Evolutionary conservation across 1,284 basidiomycete species (phyloP).

Genomic region (Rhodotorula sp.): DNA sequence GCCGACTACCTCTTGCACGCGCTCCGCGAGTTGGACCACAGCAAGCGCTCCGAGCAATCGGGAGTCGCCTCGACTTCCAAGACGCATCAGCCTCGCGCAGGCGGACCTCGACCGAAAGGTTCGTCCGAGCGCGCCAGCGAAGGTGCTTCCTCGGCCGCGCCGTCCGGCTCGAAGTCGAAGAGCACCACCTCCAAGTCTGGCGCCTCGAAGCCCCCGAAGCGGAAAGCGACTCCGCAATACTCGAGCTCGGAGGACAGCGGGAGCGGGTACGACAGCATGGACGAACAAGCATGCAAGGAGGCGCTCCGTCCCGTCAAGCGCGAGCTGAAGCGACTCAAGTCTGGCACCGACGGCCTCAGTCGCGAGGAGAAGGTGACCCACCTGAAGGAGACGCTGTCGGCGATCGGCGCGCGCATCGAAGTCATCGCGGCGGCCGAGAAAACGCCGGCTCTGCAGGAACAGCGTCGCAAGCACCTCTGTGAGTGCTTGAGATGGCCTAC

Average conservation of each 20-base stretch:
- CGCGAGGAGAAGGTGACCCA: constrained; percentile 93
- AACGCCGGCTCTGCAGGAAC: constrained; percentile 68
- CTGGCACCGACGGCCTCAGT: constrained; percentile 86
- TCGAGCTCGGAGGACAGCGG: constrained; percentile 26
- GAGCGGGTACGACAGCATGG: constrained; percentile 61
- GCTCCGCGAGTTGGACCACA: constrained; percentile 59
- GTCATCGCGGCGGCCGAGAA: constrained; percentile 73
- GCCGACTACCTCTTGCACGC: constrained; percentile 91
- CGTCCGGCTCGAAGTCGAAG: neutral
- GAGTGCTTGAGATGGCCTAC: constrained; percentile 54
- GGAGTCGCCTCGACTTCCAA: constrained; percentile 7
- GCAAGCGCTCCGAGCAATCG: constrained; percentile 3
- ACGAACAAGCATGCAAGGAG: constrained; percentile 91
- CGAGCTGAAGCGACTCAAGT: constrained; percentile 93
- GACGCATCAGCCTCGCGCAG: constrained; percentile 16
- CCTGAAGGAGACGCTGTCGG: constrained; percentile 90
- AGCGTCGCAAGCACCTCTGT: constrained; percentile 94
- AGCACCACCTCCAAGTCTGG: constrained; percentile 1
- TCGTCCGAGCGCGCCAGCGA: constrained; percentile 8
- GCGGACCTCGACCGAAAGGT: constrained; percentile 21
- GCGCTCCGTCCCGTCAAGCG: constrained; percentile 94
- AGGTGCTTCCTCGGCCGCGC: constrained; percentile 4
- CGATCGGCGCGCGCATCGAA: constrained; percentile 91
- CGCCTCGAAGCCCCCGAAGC: constrained; percentile 23
- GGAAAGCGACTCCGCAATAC: constrained; percentile 45